Conservation (phyloP, 257 asterid genomes). For the Misopates orontium region DNA sequence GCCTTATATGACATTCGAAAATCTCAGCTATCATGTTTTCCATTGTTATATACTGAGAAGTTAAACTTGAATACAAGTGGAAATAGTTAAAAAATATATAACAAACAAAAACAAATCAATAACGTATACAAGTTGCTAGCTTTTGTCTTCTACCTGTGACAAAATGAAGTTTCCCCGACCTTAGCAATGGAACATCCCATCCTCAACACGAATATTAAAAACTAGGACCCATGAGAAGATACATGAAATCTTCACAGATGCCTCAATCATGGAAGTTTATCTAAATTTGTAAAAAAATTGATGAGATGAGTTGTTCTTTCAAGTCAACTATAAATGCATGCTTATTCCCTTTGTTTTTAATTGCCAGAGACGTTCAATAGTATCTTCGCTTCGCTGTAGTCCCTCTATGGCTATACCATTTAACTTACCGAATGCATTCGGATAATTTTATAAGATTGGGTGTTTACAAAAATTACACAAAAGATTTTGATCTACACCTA, state of each 20-base stretch:
- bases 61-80: no score
- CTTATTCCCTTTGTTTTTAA: constrained; percentile 23
- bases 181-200: constrained; percentile 39
- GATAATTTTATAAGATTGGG: no score
- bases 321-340: constrained; percentile 56
- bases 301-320: constrained; percentile 51
- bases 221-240: constrained; percentile 60
- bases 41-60: no score
- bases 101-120: no score
- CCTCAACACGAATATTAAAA: constrained; percentile 19
- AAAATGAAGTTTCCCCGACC: constrained; percentile 52
- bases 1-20: no score
- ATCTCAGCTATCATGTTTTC: no score
- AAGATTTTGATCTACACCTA: no score
- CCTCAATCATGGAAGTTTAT: constrained; percentile 48
- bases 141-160: constrained; percentile 28
- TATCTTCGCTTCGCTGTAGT: constrained; percentile 45
- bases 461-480: no score
- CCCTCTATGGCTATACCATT: no score
- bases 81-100: no score
- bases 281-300: constrained; percentile 21
- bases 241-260: constrained; percentile 42
- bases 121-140: no score
- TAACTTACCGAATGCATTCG: no score
- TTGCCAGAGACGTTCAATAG: not conserved